Evolutionary conservation across 1,284 basidiomycete genomes (phyloP).

Genomic region (Cryptococcus neoformans): DNA sequence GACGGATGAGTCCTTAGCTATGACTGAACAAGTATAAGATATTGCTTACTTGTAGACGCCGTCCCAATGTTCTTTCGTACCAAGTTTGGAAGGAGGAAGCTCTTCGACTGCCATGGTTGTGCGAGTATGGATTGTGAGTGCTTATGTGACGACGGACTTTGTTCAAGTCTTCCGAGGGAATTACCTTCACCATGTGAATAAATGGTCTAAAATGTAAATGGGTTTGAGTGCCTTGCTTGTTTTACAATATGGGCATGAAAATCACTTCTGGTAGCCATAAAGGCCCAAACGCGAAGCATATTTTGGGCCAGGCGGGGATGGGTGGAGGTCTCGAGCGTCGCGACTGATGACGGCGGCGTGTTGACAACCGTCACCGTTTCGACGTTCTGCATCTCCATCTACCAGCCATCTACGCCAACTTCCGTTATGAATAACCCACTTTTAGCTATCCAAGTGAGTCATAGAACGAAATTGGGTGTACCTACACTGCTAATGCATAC

Average conservation of each 20-base stretch:
- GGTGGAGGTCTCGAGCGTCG: too few species aligned
- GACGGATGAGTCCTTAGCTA: neutral
- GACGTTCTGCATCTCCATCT: neutral
- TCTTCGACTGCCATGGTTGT: constrained; percentile 36
- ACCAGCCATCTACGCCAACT: neutral
- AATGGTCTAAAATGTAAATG: too few species aligned
- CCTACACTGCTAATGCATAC: constrained; percentile 5
- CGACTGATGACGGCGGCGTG: neutral
- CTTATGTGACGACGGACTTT: too few species aligned
- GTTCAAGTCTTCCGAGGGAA: too few species aligned
- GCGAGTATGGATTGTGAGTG: neutral
- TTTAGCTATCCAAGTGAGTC: constrained; percentile 47
- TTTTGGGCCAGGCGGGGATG: too few species aligned
- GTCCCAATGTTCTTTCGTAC: constrained; percentile 51
- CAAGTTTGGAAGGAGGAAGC: constrained; percentile 47
- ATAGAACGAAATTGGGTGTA: neutral
- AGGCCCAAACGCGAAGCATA: too few species aligned
- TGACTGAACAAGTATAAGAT: neutral
- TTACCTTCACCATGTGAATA: too few species aligned
- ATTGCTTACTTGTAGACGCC: constrained; percentile 44
- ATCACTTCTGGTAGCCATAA: too few species aligned
- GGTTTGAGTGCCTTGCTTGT: too few species aligned
- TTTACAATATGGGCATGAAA: too few species aligned
- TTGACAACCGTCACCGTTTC: neutral
- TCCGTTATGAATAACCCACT: constrained; percentile 46